Evolutionary conservation across 495 filamentous ascomycete genomes (phyloP), one percentile per base, ranked within the genome.

Genomic region (Talaromyces proteolyticus): DNA sequence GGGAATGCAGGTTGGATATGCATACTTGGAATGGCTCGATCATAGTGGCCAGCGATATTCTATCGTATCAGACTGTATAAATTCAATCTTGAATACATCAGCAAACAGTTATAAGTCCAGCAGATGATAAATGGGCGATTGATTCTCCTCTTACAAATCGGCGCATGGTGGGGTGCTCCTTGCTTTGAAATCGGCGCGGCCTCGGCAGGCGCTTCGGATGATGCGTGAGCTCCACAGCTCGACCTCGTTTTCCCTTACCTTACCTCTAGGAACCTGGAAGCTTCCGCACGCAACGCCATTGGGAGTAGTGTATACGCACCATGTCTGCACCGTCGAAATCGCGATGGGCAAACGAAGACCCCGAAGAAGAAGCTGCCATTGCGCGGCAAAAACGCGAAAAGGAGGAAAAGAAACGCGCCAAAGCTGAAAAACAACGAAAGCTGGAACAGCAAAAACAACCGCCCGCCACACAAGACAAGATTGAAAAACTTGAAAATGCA

Each of bases 321-420:
- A 91, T 89, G 86, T 76, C 84, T 47, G 74, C 72, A 61, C 78
- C 75, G 55, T 58, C 66, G 17, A 85, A 82, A 67, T 96, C 92
- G 38, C 83, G 93, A 58, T 98, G 93, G 93, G 89, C 87, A 51
- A 80, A 85, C 48, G 84, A 81, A 49, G 89, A 75, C 54, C 68
- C 72, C 41, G 72, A 89, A 53, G 87, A 92, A 50, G 79, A 82
- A 21, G 86, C 79, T 16, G 68, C 82, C 42, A 76, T 88, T 53
- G 86, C 84, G 16, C 81, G 85, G 58, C 76, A 80, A 38, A 94
- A 88, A 70, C 76, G 77, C 55, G 91, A 95, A 59, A 96, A 94
- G 68, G 92, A 96, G 63, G 83, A 88, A 51, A 95, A 91, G 71
- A 89, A 85, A 67, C 84, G 85, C 44, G 68, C 82, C 24, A 97